These are phyloP conservation scores for Pilobolus umbonatus DNA, from an alignment of 192 early-diverging fungal genomes.

Conservation along the genomic window DNA sequence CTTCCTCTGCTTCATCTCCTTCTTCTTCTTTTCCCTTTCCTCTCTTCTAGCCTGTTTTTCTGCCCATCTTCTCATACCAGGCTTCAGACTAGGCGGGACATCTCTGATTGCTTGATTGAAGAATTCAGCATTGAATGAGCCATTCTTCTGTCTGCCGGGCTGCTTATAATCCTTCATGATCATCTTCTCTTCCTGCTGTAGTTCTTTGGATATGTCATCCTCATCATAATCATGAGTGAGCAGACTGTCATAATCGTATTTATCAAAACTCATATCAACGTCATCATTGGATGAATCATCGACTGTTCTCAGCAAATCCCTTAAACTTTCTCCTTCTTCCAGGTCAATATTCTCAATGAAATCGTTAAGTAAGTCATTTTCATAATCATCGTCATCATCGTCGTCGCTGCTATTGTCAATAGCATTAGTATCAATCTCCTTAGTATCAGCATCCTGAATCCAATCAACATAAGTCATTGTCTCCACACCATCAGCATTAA, in stretches of 20 bases:
- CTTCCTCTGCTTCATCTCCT: not conserved
- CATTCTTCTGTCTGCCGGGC: too few relatives aligned
- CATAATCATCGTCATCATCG: not conserved
- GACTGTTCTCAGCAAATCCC: conserved; percentile 14
- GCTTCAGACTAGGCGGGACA: conserved; percentile 19
- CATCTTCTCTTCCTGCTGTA: conserved; percentile 8
- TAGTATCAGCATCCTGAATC: too few relatives aligned
- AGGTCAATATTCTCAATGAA: conserved; percentile 26
- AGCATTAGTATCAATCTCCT: too few relatives aligned
- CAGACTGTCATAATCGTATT: too few relatives aligned
- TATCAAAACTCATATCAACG: too few relatives aligned
- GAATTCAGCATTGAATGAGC: conserved; percentile 4
- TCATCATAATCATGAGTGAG: too few relatives aligned
- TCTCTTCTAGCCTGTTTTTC: conserved; percentile 15
- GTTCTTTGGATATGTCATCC: too few relatives aligned
- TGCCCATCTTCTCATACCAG: conserved; percentile 15
- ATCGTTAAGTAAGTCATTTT: conserved; percentile 13
- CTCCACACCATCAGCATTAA: too few relatives aligned
- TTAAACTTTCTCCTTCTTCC: conserved; percentile 5
- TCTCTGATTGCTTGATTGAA: conserved; percentile 10
- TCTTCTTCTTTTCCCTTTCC: conserved; percentile 1
- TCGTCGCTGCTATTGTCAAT: not conserved
- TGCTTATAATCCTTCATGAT: not conserved
- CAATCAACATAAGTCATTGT: too few relatives aligned
- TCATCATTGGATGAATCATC: too few relatives aligned